Percentiles rank a stretch among this genome's conserved stretches.
phyloP scores from a whole-genome alignment of 2,329 filamentous ascomycete species.

The Ceratocystis variospora region DNA sequence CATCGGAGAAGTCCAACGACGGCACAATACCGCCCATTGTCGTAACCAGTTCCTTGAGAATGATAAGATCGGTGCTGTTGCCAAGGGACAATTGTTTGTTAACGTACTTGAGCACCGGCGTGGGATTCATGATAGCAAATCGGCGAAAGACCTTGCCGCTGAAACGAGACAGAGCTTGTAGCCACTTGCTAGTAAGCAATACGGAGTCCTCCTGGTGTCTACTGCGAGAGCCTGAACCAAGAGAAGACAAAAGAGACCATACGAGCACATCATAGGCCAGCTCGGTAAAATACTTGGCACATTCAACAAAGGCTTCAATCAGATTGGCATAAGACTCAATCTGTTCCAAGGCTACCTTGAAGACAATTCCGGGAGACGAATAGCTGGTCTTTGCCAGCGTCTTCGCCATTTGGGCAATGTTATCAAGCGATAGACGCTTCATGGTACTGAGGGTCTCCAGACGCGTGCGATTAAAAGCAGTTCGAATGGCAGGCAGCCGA shows the following conservation, averaged over 20 bases:
- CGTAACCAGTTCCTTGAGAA: conserved; percentile 76
- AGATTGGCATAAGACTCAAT: conserved; percentile 91
- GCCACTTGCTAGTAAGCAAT: conserved; percentile 75
- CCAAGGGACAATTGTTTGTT: conserved; percentile 67
- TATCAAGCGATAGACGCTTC: conserved; percentile 79
- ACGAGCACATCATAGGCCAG: conserved; percentile 86
- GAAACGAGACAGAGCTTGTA: conserved; percentile 80
- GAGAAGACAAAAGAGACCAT: conserved; percentile 74
- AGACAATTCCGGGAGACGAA: conserved; percentile 80
- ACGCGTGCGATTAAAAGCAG: conserved; percentile 62
- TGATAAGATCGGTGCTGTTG: conserved; percentile 80
- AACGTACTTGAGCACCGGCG: conserved; percentile 80
- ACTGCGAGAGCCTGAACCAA: conserved; percentile 47
- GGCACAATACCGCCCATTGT: conserved; percentile 91
- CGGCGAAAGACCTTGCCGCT: conserved; percentile 79
- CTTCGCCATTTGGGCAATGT: conserved; percentile 73
- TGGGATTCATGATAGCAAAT: conserved; percentile 70
- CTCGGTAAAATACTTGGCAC: conserved; percentile 83
- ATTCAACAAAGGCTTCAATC: conserved; percentile 88
- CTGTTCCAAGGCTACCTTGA: conserved; percentile 75
- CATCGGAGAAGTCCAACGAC: conserved; percentile 74
- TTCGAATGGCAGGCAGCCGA: conserved; percentile 59
- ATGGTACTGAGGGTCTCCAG: conserved; percentile 73
- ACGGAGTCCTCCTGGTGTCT: conserved; percentile 49
- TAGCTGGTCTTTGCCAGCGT: conserved; percentile 84